Evolutionary conservation across 768 basidiomycete genomes (phyloP).

Genomic region (Agrocybe praecox): DNA sequence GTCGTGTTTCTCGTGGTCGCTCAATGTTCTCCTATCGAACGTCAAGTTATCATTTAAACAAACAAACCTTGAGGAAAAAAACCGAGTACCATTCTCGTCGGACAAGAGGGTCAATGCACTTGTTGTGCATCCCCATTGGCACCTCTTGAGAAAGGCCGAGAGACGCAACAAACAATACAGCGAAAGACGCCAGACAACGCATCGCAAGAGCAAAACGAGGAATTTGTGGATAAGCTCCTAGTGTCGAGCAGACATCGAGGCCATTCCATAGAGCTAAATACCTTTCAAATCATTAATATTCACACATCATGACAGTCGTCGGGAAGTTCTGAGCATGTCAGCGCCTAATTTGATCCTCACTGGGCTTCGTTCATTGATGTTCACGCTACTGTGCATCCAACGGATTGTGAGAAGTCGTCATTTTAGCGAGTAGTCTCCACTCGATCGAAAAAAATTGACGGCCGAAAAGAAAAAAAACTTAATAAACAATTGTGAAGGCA

Average conservation of each 20-base stretch:
- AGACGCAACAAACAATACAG: background rate
- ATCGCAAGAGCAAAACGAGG: background rate
- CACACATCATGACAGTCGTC: no score
- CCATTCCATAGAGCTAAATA: background rate
- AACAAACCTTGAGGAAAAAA: background rate
- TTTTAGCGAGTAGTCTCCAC: no score
- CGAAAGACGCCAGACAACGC: background rate
- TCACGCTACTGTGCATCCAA: no score
- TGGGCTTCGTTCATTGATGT: no score
- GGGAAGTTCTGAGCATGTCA: no score
- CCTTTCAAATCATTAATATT: no score
- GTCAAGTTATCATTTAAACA: background rate
- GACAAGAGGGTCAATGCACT: background rate
- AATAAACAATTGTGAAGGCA: no score
- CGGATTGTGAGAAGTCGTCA: no score
- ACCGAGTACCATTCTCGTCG: background rate
- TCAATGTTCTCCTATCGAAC: slow-evolving; percentile 28
- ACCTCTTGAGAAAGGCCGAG: background rate
- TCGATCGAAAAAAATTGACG: no score
- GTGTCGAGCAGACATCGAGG: background rate
- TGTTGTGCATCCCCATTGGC: background rate
- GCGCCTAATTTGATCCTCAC: no score
- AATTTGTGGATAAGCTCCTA: background rate
- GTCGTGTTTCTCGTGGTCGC: slow-evolving; percentile 22
- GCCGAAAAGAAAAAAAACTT: no score